These are phyloP conservation scores for Verbascum thapsus DNA, from an alignment of 257 asterid species.

Conservation along the genomic window DNA sequence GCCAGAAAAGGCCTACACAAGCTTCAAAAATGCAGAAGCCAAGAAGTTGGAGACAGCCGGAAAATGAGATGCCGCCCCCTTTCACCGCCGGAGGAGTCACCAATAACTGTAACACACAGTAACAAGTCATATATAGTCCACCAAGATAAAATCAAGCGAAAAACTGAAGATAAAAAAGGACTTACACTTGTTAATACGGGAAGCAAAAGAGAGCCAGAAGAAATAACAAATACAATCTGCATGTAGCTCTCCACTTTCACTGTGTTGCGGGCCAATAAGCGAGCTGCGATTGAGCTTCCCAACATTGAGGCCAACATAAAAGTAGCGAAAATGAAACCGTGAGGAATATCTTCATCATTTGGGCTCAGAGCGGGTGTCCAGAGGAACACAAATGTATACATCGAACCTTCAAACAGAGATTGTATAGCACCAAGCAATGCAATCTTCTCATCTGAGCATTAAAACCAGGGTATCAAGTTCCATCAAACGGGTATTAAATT, in stretches of 20 bases:
- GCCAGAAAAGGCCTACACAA: slow-evolving; percentile 97
- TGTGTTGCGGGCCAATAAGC: slow-evolving; percentile 76
- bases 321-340: slow-evolving; percentile 91
- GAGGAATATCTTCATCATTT: slow-evolving; percentile 88
- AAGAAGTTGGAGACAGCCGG: slow-evolving; percentile 77
- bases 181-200: slow-evolving; percentile 76
- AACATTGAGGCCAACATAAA: slow-evolving; percentile 94
- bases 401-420: slow-evolving; percentile 92
- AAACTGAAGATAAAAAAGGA: slow-evolving; percentile 13
- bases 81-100: slow-evolving; percentile 61
- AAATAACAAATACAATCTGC: slow-evolving; percentile 79
- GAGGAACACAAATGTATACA: slow-evolving; percentile 93
- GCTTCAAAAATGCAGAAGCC: slow-evolving; percentile 89
- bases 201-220: slow-evolving; percentile 80
- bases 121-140: slow-evolving; percentile 32
- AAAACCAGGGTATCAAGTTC: slow-evolving; percentile 28
- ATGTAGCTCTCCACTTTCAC: slow-evolving; percentile 82
- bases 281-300: slow-evolving; percentile 93
- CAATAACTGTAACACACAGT: slow-evolving; percentile 53
- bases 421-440: slow-evolving; percentile 96
- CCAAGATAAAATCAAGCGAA: slow-evolving; percentile 11
- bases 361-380: slow-evolving; percentile 99
- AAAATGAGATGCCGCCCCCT: slow-evolving; percentile 67
- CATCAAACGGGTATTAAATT: slow-evolving; percentile 14
- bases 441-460: slow-evolving; percentile 82